Conservation (phyloP, 495 filamentous ascomycete genomes). For the Aspergillus leporis region DNA sequence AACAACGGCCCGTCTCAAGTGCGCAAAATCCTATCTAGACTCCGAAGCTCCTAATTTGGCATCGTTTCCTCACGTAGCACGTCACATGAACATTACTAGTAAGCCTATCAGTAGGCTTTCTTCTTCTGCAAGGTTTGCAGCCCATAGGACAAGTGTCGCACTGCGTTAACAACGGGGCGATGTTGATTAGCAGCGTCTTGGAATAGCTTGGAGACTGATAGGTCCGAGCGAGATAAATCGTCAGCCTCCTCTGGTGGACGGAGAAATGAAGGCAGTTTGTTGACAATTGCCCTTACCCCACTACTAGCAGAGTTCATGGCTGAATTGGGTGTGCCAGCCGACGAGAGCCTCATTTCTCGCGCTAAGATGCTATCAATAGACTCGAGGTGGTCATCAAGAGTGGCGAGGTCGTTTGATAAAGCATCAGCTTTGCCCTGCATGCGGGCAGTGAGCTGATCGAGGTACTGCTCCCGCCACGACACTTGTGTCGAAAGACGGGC, state of each 20-base stretch:
- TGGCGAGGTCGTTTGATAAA: slow-evolving; percentile 34
- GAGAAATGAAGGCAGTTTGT: slow-evolving; percentile 11
- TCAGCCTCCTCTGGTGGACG: neutral
- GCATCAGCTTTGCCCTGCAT: slow-evolving; percentile 41
- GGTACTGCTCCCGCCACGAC: slow-evolving; percentile 37
- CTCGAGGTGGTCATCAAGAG: slow-evolving; percentile 45
- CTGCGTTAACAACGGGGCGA: slow-evolving; percentile 20
- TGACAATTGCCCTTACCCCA: slow-evolving; percentile 7
- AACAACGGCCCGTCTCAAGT: neutral
- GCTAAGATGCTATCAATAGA: slow-evolving; percentile 38
- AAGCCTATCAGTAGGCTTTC: neutral
- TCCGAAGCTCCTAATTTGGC: neutral
- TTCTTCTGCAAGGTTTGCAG: slow-evolving; percentile 24
- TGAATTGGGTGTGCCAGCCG: slow-evolving; percentile 5
- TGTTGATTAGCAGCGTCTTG: slow-evolving; percentile 33
- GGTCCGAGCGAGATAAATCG: neutral
- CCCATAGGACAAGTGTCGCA: slow-evolving; percentile 22
- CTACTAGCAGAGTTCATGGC: neutral
- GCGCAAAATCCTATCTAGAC: neutral
- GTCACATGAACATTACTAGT: neutral
- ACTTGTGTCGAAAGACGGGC: slow-evolving; percentile 37
- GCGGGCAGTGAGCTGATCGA: slow-evolving; percentile 38
- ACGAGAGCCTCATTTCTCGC: slow-evolving; percentile 20
- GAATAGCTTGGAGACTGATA: slow-evolving; percentile 17
- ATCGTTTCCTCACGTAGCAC: neutral